A percentile compares a stretch with the other conserved stretches of the same genome.
Conservation (phyloP, 768 basidiomycete genomes). For the Termitomyces sp. region DNA sequence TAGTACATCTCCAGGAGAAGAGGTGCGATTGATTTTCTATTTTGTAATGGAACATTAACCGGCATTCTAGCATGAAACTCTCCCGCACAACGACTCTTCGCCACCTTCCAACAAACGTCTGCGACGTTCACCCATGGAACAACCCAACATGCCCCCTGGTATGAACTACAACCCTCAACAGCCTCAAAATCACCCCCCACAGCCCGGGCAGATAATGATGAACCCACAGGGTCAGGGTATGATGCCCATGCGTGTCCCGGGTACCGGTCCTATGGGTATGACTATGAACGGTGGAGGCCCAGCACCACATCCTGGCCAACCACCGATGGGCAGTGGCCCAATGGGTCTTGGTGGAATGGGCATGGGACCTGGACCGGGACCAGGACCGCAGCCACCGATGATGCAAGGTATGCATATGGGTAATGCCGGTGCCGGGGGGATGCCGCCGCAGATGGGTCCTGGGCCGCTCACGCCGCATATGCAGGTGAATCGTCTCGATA, state of each 20-base stretch:
- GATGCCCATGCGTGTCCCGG: constrained; percentile 30
- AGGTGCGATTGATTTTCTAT: constrained; percentile 27
- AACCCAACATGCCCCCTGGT: constrained; percentile 26
- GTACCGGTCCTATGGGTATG: constrained; percentile 19
- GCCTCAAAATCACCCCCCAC: constrained; percentile 24
- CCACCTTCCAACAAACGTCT: constrained; percentile 52
- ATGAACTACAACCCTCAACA: constrained; percentile 19
- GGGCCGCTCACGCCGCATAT: constrained; percentile 34
- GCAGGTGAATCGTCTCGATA: constrained; percentile 20
- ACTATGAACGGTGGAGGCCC: constrained; percentile 22
- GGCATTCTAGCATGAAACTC: constrained; percentile 34
- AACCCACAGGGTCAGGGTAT: constrained; percentile 28
- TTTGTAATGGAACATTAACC: background rate
- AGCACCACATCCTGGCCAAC: constrained; percentile 16
- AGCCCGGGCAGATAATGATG: constrained; percentile 25
- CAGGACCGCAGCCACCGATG: constrained; percentile 14
- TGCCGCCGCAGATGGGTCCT: constrained; percentile 32
- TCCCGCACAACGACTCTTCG: constrained; percentile 45
- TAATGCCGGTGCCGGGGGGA: constrained; percentile 16
- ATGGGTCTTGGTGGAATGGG: constrained; percentile 19
- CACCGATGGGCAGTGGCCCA: constrained; percentile 18
- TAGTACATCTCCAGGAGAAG: constrained; percentile 60
- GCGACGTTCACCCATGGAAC: constrained; percentile 47
- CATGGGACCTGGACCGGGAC: constrained; percentile 7
- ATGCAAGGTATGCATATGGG: constrained; percentile 16